A percentile compares a stretch with the other conserved stretches of the same genome.
phyloP scores from a whole-genome alignment of 148 eudicot genomes.

The Rhododendron henanense region DNA sequence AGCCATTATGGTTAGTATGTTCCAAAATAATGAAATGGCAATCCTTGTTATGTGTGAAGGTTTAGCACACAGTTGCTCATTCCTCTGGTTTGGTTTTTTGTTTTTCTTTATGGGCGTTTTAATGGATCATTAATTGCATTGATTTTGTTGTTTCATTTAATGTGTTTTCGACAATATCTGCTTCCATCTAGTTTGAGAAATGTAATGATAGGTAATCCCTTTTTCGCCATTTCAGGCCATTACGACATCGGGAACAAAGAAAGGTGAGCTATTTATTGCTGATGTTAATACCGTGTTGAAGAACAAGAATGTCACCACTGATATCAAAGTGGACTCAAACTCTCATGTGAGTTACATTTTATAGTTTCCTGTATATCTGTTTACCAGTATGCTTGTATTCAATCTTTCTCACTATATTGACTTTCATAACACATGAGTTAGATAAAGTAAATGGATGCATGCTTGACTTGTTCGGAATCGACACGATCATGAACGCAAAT shows the following conservation, averaged over 20 bases:
- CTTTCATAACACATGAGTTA: not conserved
- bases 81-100: not conserved
- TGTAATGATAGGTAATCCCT: not conserved
- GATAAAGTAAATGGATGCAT: not conserved
- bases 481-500: not conserved
- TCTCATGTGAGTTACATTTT: slow-evolving; percentile 47
- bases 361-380: not conserved
- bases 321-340: slow-evolving; percentile 74
- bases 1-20: not conserved
- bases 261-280: slow-evolving; percentile 62
- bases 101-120: not conserved
- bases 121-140: not conserved
- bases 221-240: slow-evolving; percentile 38
- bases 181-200: not conserved
- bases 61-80: not conserved
- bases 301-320: slow-evolving; percentile 69
- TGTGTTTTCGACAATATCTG: not conserved
- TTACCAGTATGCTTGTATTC: not conserved
- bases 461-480: not conserved
- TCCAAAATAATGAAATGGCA: not conserved
- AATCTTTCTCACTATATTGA: not conserved
- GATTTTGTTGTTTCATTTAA: not conserved
- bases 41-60: not conserved
- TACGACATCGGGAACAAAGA: slow-evolving; percentile 64
- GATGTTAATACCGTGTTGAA: slow-evolving; percentile 67